Base-by-base conservation (phyloP, 805 yeast genomes). In the Hanseniaspora thailandica region DNA sequence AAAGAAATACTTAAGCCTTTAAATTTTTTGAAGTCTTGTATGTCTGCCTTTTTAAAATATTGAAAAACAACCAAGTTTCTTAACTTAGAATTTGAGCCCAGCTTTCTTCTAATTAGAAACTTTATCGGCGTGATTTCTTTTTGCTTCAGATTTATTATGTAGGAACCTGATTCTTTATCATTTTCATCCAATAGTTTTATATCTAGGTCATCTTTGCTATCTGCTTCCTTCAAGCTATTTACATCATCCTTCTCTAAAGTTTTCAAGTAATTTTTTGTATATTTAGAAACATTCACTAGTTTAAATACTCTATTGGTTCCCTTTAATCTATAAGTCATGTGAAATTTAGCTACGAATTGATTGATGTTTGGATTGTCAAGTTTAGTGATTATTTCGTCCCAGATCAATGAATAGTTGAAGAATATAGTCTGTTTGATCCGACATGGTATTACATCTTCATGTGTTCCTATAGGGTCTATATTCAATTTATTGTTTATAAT, bases 1-100 rank as follows among this genome's bases (percentile, higher is more conserved):
- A 50, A 30, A 10, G 54, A 50, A 6, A 50, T 28, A 23, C 54
- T 50, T 9, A 50, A 17, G 5, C 54, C 54, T 19, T 50, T 50
- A 9, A 50, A 50, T 26, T 50, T 50, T 15, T 50, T 50, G 30
- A 50, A 50, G 7, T 50, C 54, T 4, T 35, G 22, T 15, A 50
- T 25, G 5, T 45, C 45, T 3, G 54, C 54, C 28, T 43, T 50
- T 19, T 43, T 50, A 13, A 50, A 50, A 25, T 50, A 50, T 25
- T 50, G 54, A 20, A 50, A 50, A 8, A 50, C 20, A 5, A 50
- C 54, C 28, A 50, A 17, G 31, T 43, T 45, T 15, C 35, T 50
- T 13, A 50, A 28, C 2, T 34, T 41, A 5, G 52, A 48, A 13
- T 50, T 50, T 22, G 13, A 2, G 1, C 40, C 54, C 19, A 47